Evolutionary conservation across 768 basidiomycete genomes (phyloP), one percentile per base, ranked within the genome.

Genomic region (Podaxis mareebaensis): DNA sequence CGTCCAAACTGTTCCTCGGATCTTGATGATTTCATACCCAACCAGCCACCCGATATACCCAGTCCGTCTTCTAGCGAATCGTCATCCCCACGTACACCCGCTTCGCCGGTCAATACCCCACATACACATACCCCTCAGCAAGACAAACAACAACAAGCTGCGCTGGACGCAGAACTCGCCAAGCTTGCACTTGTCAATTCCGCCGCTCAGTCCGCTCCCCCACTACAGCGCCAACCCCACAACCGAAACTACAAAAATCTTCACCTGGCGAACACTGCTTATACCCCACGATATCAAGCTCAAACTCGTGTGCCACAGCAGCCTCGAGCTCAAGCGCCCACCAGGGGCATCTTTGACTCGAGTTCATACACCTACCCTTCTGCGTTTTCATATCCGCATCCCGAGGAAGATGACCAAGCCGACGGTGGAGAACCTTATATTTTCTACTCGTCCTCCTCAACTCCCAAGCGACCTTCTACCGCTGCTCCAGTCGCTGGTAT

Each of bases 161-260:
- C 46, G 38, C 33, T 63, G 11, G 54, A 63, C 28, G 36, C 49
- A 13, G 54, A 57, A 36, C 38, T 63, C 4, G 8, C 30, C n/a
- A 63, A 63, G 17, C 48, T 61, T 3, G 40, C 55, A 11, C 26
- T 63, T 22, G 54, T 36, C 4, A 39, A 20, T 39, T 11, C 46
- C 7, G 46, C 17, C 6, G 26, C 38, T 36, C 20, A 24, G 3
- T 15, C 54, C 8, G 3, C 39, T 38, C 38, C 38, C 44, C 61
- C 61, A 33, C 54, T 39, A 22, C 54, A 63, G 20, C 54, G 48
- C 7, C 61, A 63, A 13, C 44, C 44, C 7, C 44, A 46, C 5
- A 48, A 22, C 3, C 54, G 61, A 13, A 63, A 63, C 36, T 63
- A 57, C 54, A 63, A 63, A 51, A 63, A 63, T n/a, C 33, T 63